Evolutionary conservation across 2,329 filamentous ascomycete species (phyloP).

Genomic region (Hymenoscyphus infarciens): DNA sequence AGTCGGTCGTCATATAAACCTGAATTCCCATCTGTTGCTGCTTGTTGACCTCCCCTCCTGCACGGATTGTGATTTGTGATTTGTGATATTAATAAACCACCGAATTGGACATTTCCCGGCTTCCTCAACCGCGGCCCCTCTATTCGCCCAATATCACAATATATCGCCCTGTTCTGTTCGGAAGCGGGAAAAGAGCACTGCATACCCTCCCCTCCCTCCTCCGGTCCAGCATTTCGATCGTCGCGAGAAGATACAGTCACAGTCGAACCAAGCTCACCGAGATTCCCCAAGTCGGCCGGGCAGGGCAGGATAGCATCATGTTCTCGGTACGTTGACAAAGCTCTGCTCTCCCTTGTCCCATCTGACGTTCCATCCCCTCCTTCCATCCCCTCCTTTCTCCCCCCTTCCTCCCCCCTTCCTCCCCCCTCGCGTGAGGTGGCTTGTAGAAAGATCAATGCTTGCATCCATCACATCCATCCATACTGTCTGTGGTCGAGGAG

Average conservation of each 20-base stretch:
- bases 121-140: not conserved
- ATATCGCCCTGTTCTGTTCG: not conserved
- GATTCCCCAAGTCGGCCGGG: not conserved
- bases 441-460: not conserved
- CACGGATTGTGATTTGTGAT: not conserved
- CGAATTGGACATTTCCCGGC: not conserved
- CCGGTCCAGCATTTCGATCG: not conserved
- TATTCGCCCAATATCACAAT: not conserved
- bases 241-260: not conserved
- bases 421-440: not conserved
- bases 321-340: not conserved
- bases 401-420: not conserved
- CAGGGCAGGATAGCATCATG: not conserved
- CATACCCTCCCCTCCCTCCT: not conserved
- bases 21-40: not conserved
- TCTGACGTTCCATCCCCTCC: not conserved
- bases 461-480: not conserved
- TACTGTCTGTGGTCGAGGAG: not conserved
- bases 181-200: not conserved
- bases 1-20: not conserved
- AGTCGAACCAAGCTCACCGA: not conserved
- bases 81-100: not conserved
- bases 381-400: not conserved
- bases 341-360: conserved; percentile 3
- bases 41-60: not conserved